Base-by-base conservation (phyloP, 495 filamentous ascomycete species). In the Hypoxylon fuscum region DNA sequence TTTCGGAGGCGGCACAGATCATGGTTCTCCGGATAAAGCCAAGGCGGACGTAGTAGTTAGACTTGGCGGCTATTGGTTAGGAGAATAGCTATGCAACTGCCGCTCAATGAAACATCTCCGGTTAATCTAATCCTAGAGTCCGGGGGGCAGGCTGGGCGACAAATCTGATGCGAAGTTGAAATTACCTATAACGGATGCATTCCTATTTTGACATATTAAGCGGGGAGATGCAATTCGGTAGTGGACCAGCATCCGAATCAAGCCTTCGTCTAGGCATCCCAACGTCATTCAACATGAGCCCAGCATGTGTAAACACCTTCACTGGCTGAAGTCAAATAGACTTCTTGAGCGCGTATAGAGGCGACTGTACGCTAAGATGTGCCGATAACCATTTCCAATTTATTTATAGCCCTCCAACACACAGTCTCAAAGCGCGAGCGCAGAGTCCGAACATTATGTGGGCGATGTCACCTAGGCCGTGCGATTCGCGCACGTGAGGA, bases 151-250 rank as follows among this genome's bases (percentile, higher is more conserved):
- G 46, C 51, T 38, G 45, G 55, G 50, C 56, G 45, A 41, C 62
- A 66, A 66, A 66, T 66, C 56, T 53, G 46, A 34, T 52, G 51
- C 34, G 56, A 66, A 17, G 62, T 56, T 29, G 45, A 56, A 66
- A 66, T 66, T 66, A 51, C 18, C 56, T 66, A 41, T 55, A 20
- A 15, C 51, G 32, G 55, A 59, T 31, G 12, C 32, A 59, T 56
- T 52, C 62, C 62, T 60, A 45, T 55, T 66, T 25, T 47, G 62
- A 66, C 62, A 66, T 66, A 66, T 66, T 66, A 60, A 66, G 62
- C 55, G 62, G 62, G 62, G 62, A 50, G 34, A 42, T n/a, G 55
- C 14, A 21, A 35, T n/a, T 60, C 62, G 62, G 62, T 66, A 66
- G 51, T 66, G 56, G 43, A 47, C 45, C 51, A 55, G 20, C 45